Evolutionary conservation across 371 early-diverging fungal genomes (phyloP), one percentile per base, ranked within the genome.

Genomic region (Chytridium lagenaria): DNA sequence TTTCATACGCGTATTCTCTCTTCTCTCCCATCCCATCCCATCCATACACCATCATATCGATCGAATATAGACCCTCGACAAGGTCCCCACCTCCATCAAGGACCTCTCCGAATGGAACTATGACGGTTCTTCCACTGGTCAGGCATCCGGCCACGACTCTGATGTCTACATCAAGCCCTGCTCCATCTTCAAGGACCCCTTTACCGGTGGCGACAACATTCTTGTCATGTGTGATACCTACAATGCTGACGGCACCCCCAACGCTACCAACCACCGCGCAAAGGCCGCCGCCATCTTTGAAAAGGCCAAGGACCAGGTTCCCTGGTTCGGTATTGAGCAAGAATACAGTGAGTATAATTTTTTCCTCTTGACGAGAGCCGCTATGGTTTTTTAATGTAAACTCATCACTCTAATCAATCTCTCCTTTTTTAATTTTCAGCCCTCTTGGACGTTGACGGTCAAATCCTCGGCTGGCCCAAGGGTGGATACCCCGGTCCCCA

Each of bases 311-410:
- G 81, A 80, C 57, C 30, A 71, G 30, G 75, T 84, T 33, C 86
- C 89, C 39, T 88, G 89, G 89, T 88, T 88, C 71, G 89, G 89
- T 67, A 84, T 88, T 72, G 88, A 88, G 72, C 88, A 87, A 76
- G 87, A 87, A 70, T 88, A 88, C 69, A 84, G 36, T 61, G 37
- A 61, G 34, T 28, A 34, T 36, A n/a, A 7, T 22, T 16, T 44
- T 44, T n/a, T n/a, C n/a, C n/a, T n/a, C n/a, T n/a, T n/a, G n/a
- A n/a, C n/a, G n/a, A n/a, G n/a, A n/a, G n/a, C n/a, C n/a, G n/a
- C n/a, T n/a, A n/a, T n/a, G n/a, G n/a, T n/a, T n/a, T n/a, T n/a
- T n/a, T n/a, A 19, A 44, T 44, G 12, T 44, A 16, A 31, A 5
- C 36, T 61, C 34, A 33, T 61, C 23, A 16, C 26, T 10, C 7